Conservation (phyloP, 345 rosid species). For the Hibiscus trionum region DNA sequence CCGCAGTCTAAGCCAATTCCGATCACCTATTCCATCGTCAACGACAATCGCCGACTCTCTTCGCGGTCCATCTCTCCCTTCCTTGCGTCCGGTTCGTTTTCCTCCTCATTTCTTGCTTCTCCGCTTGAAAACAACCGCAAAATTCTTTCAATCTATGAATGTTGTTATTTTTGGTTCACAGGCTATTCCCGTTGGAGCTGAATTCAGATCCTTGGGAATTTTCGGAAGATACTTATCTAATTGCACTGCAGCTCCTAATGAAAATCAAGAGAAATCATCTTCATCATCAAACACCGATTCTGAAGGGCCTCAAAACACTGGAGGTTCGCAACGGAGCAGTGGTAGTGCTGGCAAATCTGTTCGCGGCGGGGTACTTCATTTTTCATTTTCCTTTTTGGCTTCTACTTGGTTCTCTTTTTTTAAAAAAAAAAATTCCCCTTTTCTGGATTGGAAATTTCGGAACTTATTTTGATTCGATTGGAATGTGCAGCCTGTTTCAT, state of each 20-base stretch:
- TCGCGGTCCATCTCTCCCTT: not conserved
- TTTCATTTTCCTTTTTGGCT: not conserved
- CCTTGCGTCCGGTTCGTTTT: not conserved
- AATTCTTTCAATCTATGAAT: too few relatives aligned
- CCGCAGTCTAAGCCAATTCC: not conserved
- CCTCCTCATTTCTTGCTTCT: not conserved
- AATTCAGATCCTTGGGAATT: constrained; percentile 20
- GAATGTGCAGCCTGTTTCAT: constrained; percentile 67
- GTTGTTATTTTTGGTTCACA: constrained; percentile 7
- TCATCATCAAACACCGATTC: constrained; percentile 16
- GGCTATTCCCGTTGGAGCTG: constrained; percentile 25
- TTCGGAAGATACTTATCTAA: constrained; percentile 33
- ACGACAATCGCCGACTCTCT: not conserved
- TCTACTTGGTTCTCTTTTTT: not conserved
- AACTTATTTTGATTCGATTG: not conserved
- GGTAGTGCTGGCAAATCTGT: constrained; percentile 56
- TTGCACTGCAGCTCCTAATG: constrained; percentile 14
- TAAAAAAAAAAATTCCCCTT: not conserved
- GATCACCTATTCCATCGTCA: not conserved
- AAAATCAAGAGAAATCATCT: constrained; percentile 12
- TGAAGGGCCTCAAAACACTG: constrained; percentile 40
- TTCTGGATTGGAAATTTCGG: not conserved
- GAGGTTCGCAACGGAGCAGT: constrained; percentile 43
- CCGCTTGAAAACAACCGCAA: not conserved
- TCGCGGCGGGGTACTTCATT: constrained; percentile 80